Conservation (phyloP, 208 protist species). For the Leishmania gerbilli region DNA sequence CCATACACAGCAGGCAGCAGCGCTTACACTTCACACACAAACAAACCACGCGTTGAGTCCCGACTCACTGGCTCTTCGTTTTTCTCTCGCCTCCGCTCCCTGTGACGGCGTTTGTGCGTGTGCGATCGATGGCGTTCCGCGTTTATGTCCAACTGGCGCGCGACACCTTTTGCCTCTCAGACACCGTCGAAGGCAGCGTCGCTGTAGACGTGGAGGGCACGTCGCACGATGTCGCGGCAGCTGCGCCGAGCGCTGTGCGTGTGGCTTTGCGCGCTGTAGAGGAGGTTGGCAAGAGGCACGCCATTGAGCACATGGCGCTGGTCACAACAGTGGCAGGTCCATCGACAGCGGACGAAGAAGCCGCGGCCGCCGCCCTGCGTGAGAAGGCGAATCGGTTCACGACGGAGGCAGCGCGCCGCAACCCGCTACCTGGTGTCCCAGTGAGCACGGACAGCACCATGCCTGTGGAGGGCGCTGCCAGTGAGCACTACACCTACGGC, state of each 20-base stretch:
- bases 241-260: neutral
- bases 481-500: neutral
- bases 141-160: constrained; percentile 1
- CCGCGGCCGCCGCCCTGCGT: neutral
- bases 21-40: neutral
- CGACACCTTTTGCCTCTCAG: constrained; percentile 7
- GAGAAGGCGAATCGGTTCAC: neutral
- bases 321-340: neutral
- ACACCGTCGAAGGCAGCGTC: constrained; percentile 4
- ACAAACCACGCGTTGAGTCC: neutral
- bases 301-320: neutral
- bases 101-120: neutral
- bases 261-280: constrained; percentile 13
- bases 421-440: constrained; percentile 7
- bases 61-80: neutral
- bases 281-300: neutral
- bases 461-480: neutral
- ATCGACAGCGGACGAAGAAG: neutral
- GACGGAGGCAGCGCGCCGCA: constrained; percentile 5
- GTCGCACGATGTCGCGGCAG: neutral
- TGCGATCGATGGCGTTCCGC: neutral
- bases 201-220: neutral
- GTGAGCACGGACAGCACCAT: neutral
- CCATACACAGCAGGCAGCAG: neutral
- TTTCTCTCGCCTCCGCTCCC: neutral